Percentiles rank a stretch among this genome's conserved stretches.
Evolutionary conservation across 2,329 filamentous ascomycete species (phyloP).

Genomic region (Calonectria multiphialidica): DNA sequence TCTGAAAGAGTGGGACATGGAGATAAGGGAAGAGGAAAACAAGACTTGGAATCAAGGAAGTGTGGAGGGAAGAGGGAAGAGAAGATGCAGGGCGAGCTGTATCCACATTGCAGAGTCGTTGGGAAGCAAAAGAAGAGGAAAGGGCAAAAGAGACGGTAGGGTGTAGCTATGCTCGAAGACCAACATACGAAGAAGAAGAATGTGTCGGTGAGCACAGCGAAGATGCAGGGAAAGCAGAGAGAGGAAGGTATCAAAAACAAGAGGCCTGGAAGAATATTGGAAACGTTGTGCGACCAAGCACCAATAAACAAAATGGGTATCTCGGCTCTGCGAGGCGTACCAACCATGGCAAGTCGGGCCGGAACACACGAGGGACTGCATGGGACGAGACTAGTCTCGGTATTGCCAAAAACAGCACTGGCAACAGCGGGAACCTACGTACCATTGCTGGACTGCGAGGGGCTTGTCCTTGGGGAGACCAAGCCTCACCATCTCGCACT

Average conservation of each 20-base stretch:
- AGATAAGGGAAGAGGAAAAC: neutral
- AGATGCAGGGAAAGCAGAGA: neutral
- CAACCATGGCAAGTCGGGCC: neutral
- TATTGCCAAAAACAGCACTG: neutral
- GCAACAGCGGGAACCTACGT: slow-evolving; percentile 35
- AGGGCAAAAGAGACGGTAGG: neutral
- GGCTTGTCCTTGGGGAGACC: slow-evolving; percentile 80
- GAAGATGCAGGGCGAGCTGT: neutral
- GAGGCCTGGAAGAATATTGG: neutral
- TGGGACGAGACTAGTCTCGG: neutral
- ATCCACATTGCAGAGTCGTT: neutral
- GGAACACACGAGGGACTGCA: neutral
- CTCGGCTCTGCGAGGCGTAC: neutral
- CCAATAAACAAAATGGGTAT: neutral
- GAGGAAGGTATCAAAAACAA: neutral
- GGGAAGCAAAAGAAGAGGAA: neutral
- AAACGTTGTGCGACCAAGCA: neutral
- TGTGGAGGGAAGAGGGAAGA: neutral
- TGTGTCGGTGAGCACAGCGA: neutral
- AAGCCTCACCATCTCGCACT: slow-evolving; percentile 94
- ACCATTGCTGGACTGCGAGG: slow-evolving; percentile 95
- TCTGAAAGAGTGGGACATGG: neutral
- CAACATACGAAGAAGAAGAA: neutral
- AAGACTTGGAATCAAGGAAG: neutral
- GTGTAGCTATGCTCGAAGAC: neutral